Conservation (phyloP, 108 stramenopile species). For the Skeletonema tropicum region DNA sequence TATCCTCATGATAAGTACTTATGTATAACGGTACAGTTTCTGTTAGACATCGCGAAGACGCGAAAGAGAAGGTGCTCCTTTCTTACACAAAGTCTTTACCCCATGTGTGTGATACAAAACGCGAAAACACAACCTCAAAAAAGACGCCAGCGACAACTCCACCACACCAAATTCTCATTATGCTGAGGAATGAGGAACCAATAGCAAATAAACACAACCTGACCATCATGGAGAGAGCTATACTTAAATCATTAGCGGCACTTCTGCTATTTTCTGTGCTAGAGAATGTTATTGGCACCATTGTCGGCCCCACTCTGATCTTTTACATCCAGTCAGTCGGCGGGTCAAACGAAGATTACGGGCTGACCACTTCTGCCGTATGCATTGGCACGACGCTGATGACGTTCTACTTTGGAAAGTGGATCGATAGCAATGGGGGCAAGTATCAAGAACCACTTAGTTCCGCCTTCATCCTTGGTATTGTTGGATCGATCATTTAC, state of each 20-base stretch:
- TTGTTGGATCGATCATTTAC: slow-evolving; percentile 27
- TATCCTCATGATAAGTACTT: no score
- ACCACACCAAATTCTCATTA: no score
- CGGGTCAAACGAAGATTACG: slow-evolving; percentile 31
- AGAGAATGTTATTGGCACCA: not conserved
- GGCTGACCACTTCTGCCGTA: slow-evolving; percentile 12
- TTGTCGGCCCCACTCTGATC: slow-evolving; percentile 27
- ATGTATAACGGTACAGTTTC: no score
- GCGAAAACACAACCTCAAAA: no score
- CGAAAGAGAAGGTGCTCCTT: no score
- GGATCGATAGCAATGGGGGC: slow-evolving; percentile 27
- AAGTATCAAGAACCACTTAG: slow-evolving; percentile 24
- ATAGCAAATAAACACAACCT: no score
- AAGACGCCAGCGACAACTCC: no score
- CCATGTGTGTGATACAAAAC: no score
- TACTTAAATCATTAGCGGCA: not conserved
- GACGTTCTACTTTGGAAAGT: slow-evolving; percentile 18
- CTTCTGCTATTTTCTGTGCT: not conserved
- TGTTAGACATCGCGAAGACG: no score
- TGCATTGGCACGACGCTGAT: slow-evolving; percentile 8
- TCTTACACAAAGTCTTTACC: no score
- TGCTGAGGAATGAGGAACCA: no score
- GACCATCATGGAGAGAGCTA: not conserved
- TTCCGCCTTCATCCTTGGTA: slow-evolving; percentile 9
- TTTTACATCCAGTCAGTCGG: slow-evolving; percentile 28